Evolutionary conservation across 768 basidiomycete species (phyloP).

Genomic region (Crucibulum laeve): DNA sequence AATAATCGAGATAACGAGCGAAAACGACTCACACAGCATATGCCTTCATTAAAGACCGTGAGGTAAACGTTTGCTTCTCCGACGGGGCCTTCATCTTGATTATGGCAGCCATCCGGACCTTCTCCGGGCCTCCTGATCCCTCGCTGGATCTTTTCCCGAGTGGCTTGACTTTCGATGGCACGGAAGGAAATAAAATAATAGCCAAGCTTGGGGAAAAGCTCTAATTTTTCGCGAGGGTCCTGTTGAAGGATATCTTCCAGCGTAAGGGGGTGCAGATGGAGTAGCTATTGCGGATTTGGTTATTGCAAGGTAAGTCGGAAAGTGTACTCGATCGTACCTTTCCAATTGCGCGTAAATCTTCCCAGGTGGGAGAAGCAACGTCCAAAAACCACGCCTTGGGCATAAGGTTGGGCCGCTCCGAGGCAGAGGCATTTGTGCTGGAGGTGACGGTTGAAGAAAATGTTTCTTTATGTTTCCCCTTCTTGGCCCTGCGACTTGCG

Average conservation of each 20-base stretch:
- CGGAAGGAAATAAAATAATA: conserved; percentile 91
- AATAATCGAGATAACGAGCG: neutral
- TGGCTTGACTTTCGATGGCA: conserved; percentile 61
- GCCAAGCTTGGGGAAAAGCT: conserved; percentile 80
- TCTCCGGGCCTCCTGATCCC: conserved; percentile 21
- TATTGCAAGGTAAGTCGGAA: neutral
- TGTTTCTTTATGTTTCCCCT: conserved; percentile 43
- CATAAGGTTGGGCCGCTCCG: conserved; percentile 7
- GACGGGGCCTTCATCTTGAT: conserved; percentile 39
- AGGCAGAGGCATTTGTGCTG: neutral
- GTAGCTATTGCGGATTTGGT: conserved; percentile 38
- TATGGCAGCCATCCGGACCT: conserved; percentile 10
- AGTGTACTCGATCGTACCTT: conserved; percentile 44
- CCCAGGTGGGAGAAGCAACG: conserved; percentile 81
- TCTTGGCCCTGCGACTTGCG: conserved; percentile 22
- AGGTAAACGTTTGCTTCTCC: conserved; percentile 86
- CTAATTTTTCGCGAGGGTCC: conserved; percentile 90
- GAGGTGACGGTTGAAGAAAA: neutral
- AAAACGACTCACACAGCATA: conserved; percentile 65
- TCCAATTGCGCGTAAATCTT: conserved; percentile 81
- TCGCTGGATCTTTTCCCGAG: conserved; percentile 33
- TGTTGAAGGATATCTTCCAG: conserved; percentile 91
- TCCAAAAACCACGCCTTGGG: conserved; percentile 87
- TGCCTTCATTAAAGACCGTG: conserved; percentile 84
- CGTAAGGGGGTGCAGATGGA: conserved; percentile 89